phyloP scores from a whole-genome alignment of 257 asterid genomes.

The Nicotiana tomentosiformis region DNA sequence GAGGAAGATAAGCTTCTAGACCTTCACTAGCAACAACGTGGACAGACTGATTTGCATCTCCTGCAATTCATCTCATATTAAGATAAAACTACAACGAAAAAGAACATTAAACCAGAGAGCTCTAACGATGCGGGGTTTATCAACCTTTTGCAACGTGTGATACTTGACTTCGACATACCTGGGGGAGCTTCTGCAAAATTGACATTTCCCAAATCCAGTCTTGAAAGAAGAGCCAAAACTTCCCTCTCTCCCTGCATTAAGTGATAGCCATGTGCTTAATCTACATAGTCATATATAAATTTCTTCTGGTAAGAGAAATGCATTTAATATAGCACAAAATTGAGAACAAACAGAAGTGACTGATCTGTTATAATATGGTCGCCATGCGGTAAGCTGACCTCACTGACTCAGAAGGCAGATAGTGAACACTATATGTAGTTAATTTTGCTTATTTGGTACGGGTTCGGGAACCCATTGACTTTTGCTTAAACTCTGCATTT shows the following conservation, averaged over 20 bases:
- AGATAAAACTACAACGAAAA: constrained; percentile 4
- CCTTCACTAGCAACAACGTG: constrained; percentile 95
- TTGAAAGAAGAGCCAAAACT: constrained; percentile 83
- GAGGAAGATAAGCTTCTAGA: constrained; percentile 95
- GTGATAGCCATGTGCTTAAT: constrained; percentile 9
- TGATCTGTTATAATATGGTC: not conserved
- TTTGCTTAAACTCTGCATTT: no score
- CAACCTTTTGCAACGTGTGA: not conserved
- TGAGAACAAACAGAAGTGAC: not conserved
- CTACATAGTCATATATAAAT: not conserved
- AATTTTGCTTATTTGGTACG: not conserved
- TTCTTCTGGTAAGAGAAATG: not conserved
- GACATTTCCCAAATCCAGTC: constrained; percentile 68
- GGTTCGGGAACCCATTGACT: no score
- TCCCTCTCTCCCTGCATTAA: constrained; percentile 72
- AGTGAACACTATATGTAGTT: not conserved
- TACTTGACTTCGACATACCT: constrained; percentile 33
- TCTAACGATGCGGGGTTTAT: not conserved
- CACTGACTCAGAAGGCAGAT: not conserved
- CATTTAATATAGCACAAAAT: not conserved
- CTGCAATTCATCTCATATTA: constrained; percentile 40
- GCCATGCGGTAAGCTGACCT: not conserved
- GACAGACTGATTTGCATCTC: constrained; percentile 73
- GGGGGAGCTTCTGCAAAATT: constrained; percentile 60
- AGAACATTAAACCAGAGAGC: not conserved